Base-by-base conservation (phyloP, 1,284 basidiomycete genomes). In the Volvariella surrecta region DNA sequence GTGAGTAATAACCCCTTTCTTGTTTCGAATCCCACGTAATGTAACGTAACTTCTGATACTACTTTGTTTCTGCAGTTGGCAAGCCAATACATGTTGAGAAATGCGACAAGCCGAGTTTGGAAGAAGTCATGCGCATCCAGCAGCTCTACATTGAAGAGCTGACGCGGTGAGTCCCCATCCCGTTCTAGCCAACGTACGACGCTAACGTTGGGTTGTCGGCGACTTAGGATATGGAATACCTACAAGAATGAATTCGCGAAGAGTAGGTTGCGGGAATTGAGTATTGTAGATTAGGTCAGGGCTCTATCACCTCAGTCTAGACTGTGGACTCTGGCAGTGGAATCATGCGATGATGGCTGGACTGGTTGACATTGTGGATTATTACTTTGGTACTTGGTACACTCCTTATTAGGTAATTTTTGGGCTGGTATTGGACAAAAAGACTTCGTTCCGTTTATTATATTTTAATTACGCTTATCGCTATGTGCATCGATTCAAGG, bases 161-260 rank as follows among this genome's bases (percentile, higher is more conserved):
- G 19, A 84, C 86, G 56, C 71, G 89, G 91, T 91, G 45, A 35
- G 74, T 48, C n/a, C 21, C 40, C 43, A 20, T 40, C 31, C 44
- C 8, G 18, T 37, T 6, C 35, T 39, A 28, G 18, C 21, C 46
- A 11, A 37, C 21, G 11, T 32, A 4, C 39, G 28, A n/a, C n/a
- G n/a, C n/a, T n/a, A n/a, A n/a, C 40, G 34, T 39, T 37, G 34
- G 45, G 16, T 44, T 40, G 24, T 10, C 39, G 34, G 30, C 39
- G 17, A 19, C 30, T n/a, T 54, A 93, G 92, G 41, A 94, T 96
- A 52, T 97, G 93, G 93, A 76, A 97, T 58, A 81, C 83, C 17
- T 93, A 97, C 71, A 96, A 96, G 60, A 82, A 92, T 56, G 70
- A 79, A 47, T 91, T 89, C 55, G 89, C 89, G 20, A 80, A 84